Evolutionary conservation across 2,329 filamentous ascomycete genomes (phyloP).

Genomic region (Cladosporium sp.): DNA sequence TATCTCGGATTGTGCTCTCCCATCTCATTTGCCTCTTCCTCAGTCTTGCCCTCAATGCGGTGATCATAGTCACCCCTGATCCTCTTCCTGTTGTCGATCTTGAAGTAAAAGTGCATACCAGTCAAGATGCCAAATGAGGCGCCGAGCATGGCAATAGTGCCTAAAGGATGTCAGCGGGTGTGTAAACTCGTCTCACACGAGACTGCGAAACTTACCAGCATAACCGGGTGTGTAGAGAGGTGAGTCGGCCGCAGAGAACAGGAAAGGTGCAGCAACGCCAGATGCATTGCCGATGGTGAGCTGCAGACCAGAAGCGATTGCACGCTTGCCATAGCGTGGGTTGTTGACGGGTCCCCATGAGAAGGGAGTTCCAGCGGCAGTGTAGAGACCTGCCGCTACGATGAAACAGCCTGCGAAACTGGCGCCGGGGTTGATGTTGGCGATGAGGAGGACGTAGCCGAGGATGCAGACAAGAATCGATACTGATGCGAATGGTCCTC

Average conservation of each 20-base stretch:
- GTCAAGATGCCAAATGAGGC: constrained; percentile 58
- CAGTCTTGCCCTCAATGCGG: constrained; percentile 36
- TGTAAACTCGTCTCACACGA: background rate
- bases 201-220: constrained; percentile 57
- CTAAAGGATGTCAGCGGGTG: constrained; percentile 58
- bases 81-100: constrained; percentile 35
- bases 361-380: constrained; percentile 4
- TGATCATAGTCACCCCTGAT: constrained; percentile 37
- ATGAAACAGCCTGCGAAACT: constrained; percentile 55
- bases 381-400: constrained; percentile 7
- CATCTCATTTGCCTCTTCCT: constrained; percentile 41
- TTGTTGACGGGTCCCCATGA: constrained; percentile 54
- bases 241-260: constrained; percentile 50
- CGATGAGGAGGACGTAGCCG: constrained; percentile 56
- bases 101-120: constrained; percentile 21
- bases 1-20: constrained; percentile 45
- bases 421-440: constrained; percentile 55
- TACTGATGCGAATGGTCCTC: constrained; percentile 60
- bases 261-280: constrained; percentile 70
- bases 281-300: constrained; percentile 66
- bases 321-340: constrained; percentile 72
- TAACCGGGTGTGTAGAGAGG: constrained; percentile 66
- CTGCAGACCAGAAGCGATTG: constrained; percentile 67
- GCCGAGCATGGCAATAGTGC: constrained; percentile 7
- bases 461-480: constrained; percentile 54